These are phyloP conservation scores for Ogataea hybrid DNA, from an alignment of 1,139 yeast species.

Conservation along the genomic window DNA sequence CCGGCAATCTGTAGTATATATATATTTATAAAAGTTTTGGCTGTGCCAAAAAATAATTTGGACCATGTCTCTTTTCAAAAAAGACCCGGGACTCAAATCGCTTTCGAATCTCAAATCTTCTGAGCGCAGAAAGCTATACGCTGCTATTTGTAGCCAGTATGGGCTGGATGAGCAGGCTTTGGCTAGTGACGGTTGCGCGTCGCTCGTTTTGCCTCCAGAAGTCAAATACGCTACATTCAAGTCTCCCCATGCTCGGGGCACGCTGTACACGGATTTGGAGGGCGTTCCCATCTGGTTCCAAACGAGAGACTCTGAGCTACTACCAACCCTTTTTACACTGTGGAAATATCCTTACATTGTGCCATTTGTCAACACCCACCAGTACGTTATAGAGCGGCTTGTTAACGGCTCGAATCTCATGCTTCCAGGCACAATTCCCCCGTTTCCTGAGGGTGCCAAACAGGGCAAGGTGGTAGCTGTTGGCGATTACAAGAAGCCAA, in stretches of 20 bases:
- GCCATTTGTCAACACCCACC: slow-evolving; percentile 71
- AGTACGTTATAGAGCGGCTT: slow-evolving; percentile 62
- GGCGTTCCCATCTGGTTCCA: slow-evolving; percentile 75
- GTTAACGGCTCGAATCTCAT: slow-evolving; percentile 84
- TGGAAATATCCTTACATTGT: slow-evolving; percentile 69
- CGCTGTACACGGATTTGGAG: slow-evolving; percentile 60
- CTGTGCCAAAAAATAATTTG: slow-evolving; percentile 4
- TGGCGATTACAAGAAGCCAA: slow-evolving; percentile 58
- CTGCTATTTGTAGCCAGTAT: slow-evolving; percentile 45
- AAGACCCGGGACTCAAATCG: slow-evolving; percentile 65
- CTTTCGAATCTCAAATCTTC: slow-evolving; percentile 78
- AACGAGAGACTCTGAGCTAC: slow-evolving; percentile 46
- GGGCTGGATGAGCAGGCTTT: slow-evolving; percentile 44
- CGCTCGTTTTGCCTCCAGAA: slow-evolving; percentile 53
- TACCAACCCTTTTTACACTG: slow-evolving; percentile 71
- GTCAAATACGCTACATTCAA: slow-evolving; percentile 68
- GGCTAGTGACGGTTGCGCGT: slow-evolving; percentile 43
- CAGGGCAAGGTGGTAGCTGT: slow-evolving; percentile 70
- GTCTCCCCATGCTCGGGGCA: slow-evolving; percentile 57
- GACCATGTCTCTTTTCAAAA: slow-evolving; percentile 40
- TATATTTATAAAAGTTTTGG: not conserved
- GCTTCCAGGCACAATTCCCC: slow-evolving; percentile 87
- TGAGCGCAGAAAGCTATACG: slow-evolving; percentile 65
- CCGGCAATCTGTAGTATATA: slow-evolving; percentile 9
- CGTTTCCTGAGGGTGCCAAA: slow-evolving; percentile 52